These are phyloP conservation scores for Patellaria atrata DNA, from an alignment of 495 filamentous ascomycete species.

Conservation along the genomic window DNA sequence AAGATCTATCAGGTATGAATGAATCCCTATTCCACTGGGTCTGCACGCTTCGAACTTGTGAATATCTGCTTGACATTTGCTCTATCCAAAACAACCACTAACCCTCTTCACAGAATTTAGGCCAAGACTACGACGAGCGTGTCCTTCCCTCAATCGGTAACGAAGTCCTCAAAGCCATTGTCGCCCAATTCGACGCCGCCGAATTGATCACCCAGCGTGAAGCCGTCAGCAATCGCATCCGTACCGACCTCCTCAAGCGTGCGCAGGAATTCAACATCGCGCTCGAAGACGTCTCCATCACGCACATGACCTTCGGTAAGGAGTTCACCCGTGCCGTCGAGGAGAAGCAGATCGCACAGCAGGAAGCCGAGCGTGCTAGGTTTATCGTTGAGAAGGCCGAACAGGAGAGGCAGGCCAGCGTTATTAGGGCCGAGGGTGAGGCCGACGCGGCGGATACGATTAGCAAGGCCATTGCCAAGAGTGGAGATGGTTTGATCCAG, in stretches of 20 bases:
- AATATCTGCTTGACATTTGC: neutral
- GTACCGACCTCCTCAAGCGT: conserved; percentile 82
- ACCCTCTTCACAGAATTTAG: conserved; percentile 42
- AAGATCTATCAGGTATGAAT: conserved; percentile 89
- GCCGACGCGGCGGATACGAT: conserved; percentile 94
- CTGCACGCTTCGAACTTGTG: neutral
- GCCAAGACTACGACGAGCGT: conserved; percentile 96
- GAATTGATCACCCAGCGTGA: conserved; percentile 99
- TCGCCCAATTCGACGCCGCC: conserved; percentile 97
- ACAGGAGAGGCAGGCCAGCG: conserved; percentile 96
- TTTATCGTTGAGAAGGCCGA: conserved; percentile 99
- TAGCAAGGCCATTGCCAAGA: conserved; percentile 78
- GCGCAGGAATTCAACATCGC: conserved; percentile 98
- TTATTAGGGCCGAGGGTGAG: conserved; percentile 95
- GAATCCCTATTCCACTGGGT: conserved; percentile 20
- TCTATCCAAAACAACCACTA: neutral
- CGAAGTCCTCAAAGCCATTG: conserved; percentile 98
- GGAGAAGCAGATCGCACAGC: conserved; percentile 99
- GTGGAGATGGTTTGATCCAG: conserved; percentile 82
- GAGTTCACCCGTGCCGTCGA: conserved; percentile 98
- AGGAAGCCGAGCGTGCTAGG: conserved; percentile 90
- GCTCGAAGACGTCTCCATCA: conserved; percentile 97
- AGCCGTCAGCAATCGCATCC: conserved; percentile 89
- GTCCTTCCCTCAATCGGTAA: conserved; percentile 99
- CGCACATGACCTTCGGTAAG: conserved; percentile 99